These are phyloP conservation scores for Alternaria metachromatica DNA, from an alignment of 2,329 filamentous ascomycete species.

Conservation along the genomic window DNA sequence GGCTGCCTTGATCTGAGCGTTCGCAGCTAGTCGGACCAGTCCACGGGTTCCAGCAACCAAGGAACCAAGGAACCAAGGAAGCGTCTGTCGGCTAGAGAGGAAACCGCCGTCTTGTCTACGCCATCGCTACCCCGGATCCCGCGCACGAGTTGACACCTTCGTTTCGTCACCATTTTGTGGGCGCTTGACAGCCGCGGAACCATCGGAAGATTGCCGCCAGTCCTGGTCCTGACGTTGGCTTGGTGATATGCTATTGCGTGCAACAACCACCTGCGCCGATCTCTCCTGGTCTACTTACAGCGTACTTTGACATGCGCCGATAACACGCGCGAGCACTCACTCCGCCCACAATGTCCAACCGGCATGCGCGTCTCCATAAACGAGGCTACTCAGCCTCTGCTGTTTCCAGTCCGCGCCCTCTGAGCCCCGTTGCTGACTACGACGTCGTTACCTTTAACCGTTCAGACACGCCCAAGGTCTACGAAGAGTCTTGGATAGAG, in stretches of 20 bases:
- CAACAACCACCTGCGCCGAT: neutral
- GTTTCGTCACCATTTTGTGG: conserved; percentile 16
- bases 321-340: conserved; percentile 10
- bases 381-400: conserved; percentile 50
- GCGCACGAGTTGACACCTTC: conserved; percentile 7
- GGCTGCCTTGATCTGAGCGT: conserved; percentile 4
- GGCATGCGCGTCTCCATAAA: conserved; percentile 49
- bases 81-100: conserved; percentile 1
- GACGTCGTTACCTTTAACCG: conserved; percentile 42
- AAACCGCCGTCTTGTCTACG: conserved; percentile 1
- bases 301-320: conserved; percentile 12
- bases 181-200: conserved; percentile 9
- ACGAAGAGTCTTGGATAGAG: conserved; percentile 44
- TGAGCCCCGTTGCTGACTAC: conserved; percentile 40
- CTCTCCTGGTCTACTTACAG: neutral
- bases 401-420: conserved; percentile 41
- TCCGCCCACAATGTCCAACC: conserved; percentile 14
- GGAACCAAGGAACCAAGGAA: conserved; percentile 9
- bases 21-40: neutral
- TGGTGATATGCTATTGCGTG: conserved; percentile 11
- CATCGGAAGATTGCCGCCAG: conserved; percentile 3
- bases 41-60: conserved; percentile 1
- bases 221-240: conserved; percentile 4
- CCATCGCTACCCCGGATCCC: neutral
- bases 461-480: conserved; percentile 43